phyloP scores from a whole-genome alignment of 768 basidiomycete species.

The Panaeolus cyanescens region DNA sequence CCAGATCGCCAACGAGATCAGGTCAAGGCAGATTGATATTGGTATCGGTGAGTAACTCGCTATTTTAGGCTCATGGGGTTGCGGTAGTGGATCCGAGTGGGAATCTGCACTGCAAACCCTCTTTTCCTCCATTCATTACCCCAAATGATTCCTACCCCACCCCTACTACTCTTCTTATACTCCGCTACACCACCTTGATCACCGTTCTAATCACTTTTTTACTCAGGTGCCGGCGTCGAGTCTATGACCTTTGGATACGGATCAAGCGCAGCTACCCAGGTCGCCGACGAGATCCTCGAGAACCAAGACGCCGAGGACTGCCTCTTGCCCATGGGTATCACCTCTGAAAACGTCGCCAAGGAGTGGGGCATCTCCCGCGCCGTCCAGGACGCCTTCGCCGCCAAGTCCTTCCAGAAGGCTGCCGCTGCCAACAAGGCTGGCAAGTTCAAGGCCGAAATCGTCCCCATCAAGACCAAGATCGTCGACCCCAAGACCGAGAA shows the following conservation, averaged over 20 bases:
- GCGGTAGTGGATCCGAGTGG: too few species aligned
- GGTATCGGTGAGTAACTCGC: constrained; percentile 68
- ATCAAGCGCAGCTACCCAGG: constrained; percentile 52
- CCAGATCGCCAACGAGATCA: constrained; percentile 82
- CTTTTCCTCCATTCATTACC: not conserved
- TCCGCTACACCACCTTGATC: constrained; percentile 3
- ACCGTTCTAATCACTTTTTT: constrained; percentile 3
- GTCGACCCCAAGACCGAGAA: constrained; percentile 76
- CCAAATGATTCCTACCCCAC: too few species aligned
- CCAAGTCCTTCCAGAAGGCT: constrained; percentile 83
- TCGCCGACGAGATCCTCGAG: constrained; percentile 64
- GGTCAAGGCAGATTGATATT: constrained; percentile 80
- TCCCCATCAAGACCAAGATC: constrained; percentile 73
- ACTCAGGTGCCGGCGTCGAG: constrained; percentile 80
- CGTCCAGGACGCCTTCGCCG: constrained; percentile 85
- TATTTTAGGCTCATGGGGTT: too few species aligned
- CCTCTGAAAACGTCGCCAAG: constrained; percentile 89
- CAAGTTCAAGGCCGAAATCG: constrained; percentile 81
- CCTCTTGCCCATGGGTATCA: constrained; percentile 88
- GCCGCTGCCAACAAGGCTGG: constrained; percentile 78
- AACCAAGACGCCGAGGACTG: constrained; percentile 79
- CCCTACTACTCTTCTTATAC: not conserved
- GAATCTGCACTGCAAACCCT: not conserved
- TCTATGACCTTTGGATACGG: constrained; percentile 86
- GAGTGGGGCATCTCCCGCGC: constrained; percentile 75